Evolutionary conservation across 2,329 filamentous ascomycete genomes (phyloP).

Genomic region (Penicillium sp.): DNA sequence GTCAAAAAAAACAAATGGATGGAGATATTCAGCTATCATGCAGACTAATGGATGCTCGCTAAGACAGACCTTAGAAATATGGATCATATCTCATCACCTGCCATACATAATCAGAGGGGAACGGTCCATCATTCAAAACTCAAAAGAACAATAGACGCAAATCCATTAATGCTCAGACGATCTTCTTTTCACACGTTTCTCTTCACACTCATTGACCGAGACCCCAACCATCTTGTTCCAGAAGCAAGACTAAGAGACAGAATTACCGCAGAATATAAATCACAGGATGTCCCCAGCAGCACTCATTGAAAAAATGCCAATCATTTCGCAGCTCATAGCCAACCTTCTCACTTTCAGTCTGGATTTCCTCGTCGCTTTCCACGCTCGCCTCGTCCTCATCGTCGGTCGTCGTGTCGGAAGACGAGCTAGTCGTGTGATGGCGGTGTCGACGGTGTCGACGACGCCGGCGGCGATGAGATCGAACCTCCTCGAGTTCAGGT

Average conservation of each 20-base stretch:
- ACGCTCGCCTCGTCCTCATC: neutral
- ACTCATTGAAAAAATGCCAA: neutral
- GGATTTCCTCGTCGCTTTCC: neutral
- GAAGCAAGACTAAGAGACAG: neutral
- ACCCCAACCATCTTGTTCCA: neutral
- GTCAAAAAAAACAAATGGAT: neutral
- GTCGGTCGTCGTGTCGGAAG: neutral
- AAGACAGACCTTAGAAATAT: neutral
- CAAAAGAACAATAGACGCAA: neutral
- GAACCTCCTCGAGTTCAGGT: neutral
- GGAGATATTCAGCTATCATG: neutral
- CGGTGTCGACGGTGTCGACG: neutral
- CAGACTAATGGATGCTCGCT: neutral
- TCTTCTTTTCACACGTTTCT: neutral
- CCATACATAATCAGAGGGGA: too few species aligned
- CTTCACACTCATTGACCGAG: neutral
- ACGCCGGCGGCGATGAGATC: neutral
- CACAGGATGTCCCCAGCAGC: neutral
- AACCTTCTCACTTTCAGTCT: neutral
- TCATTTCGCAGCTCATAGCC: neutral
- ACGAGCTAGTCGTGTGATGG: neutral
- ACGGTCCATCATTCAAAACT: neutral
- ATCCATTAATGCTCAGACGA: neutral
- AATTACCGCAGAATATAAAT: neutral
- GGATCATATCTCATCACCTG: too few species aligned